Base-by-base conservation (phyloP, 164 flowering plant species). In the Vitis rotundifolia region DNA sequence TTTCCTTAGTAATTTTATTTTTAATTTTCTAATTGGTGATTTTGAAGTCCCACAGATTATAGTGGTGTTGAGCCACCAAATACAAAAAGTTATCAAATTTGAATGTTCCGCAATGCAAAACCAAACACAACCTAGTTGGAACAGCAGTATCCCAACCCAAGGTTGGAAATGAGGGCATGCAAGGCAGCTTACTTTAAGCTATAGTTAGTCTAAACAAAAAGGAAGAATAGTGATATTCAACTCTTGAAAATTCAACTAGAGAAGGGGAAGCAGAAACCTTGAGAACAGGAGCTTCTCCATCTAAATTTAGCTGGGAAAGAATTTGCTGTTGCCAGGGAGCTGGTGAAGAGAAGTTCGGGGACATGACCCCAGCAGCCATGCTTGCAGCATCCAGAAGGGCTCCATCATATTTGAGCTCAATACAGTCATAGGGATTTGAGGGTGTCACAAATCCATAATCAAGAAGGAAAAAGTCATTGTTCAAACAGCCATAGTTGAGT, bases 321-420 rank as follows among this genome's bases (percentile, higher is more conserved):
- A 93, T 70, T 55, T 84, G 66, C 69, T 79, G 81, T 78, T 95
- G 97, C 99, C 99, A 95, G 18, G 81, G 81, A 56, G 89, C 72
- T 19, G 97, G 97, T 49, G 96, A 83, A 49, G 98, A 92, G 77
- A 90, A 90, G 69, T 76, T 86, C 11, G 93, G 84, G 49, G 90
- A 81, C 22, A 87, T 68, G 66, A 95, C 75, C 61, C 98, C 99
- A 12, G 92, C 92, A 47, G 94, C 94, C 85, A 86, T 85, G 81
- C 98, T 91, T 64, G 97, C 97, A 70, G 94, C 94, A 79, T 93
- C 98, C 29, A 93, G 79, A 71, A 95, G 89, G 69, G 83, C 88
- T 63, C 86, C 88, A 81, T 93, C 97, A 73, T 95, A 95, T 68
- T 72, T 89, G 49, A 95, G 97, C 77, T 95, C 97, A 72, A 95